A percentile compares a stretch with the other conserved stretches of the same genome.
Conservation (phyloP, 306 rosid species). For the Sicyos edulis region DNA sequence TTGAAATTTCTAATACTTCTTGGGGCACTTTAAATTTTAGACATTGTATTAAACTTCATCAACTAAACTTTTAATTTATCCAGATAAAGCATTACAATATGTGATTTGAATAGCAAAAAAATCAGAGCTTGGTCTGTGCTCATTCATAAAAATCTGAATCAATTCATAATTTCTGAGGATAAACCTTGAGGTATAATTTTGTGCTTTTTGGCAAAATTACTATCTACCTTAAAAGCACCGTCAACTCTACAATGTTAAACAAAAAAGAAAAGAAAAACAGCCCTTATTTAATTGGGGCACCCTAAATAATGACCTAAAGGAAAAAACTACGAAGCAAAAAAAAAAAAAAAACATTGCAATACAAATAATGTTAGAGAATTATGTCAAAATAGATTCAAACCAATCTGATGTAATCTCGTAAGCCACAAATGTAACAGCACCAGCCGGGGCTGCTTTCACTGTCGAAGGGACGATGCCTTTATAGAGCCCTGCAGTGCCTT, state of each 20-base stretch:
- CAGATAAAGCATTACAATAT: no score
- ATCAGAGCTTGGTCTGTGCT: no score
- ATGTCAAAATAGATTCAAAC: slow-evolving; percentile 52
- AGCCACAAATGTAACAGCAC: slow-evolving; percentile 86
- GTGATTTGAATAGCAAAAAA: no score
- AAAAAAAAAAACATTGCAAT: not conserved
- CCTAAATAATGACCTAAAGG: not conserved
- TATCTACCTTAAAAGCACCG: not conserved
- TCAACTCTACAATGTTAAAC: not conserved
- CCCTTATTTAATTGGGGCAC: not conserved
- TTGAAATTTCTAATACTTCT: no score
- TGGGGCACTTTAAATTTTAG: no score
- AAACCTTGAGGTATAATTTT: not conserved
- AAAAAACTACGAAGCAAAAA: slow-evolving; percentile 10
- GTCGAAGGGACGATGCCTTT: slow-evolving; percentile 89
- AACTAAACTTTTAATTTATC: no score
- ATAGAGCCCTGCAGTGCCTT: slow-evolving; percentile 87
- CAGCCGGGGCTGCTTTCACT: slow-evolving; percentile 90
- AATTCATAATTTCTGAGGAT: not conserved
- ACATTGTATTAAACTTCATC: no score
- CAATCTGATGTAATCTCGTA: slow-evolving; percentile 70
- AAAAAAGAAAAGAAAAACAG: not conserved
- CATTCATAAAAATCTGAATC: no score
- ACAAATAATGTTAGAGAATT: slow-evolving; percentile 21
- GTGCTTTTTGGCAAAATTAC: not conserved